A percentile compares a stretch with the other conserved stretches of the same genome.
Conservation (phyloP, 1,284 basidiomycete genomes). For the Microstroma glucosiphilum region DNA sequence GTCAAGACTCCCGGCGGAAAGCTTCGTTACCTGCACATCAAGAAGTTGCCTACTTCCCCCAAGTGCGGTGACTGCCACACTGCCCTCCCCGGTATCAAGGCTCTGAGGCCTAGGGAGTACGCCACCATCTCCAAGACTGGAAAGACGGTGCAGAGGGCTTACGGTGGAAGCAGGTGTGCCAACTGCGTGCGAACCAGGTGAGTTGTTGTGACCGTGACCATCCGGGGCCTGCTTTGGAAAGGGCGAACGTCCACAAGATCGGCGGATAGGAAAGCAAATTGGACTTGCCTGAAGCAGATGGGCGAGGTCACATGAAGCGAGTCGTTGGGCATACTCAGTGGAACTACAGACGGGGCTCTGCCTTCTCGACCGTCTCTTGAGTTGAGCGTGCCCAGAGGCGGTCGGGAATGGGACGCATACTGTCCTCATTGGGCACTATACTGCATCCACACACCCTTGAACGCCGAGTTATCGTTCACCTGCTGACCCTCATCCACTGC, state of each 20-base stretch:
- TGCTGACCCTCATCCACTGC: not conserved
- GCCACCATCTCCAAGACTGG: conserved; percentile 44
- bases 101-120: conserved; percentile 46
- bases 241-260: too few species aligned
- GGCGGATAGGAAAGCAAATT: too few species aligned
- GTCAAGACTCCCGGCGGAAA: conserved; percentile 95
- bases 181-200: conserved; percentile 47
- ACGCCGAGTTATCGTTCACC: not conserved
- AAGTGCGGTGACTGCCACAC: conserved; percentile 64
- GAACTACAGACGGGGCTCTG: too few species aligned
- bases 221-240: too few species aligned
- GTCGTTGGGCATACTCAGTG: too few species aligned
- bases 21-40: conserved; percentile 82
- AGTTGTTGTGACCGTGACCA: conserved; percentile 13
- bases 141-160: conserved; percentile 48
- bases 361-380: too few species aligned
- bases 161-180: conserved; percentile 48
- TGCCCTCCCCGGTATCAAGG: conserved; percentile 44
- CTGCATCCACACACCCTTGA: too few species aligned
- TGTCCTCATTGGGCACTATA: too few species aligned
- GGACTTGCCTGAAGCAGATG: too few species aligned
- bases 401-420: too few species aligned
- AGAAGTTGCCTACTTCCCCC: conserved; percentile 77
- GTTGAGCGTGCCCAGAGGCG: too few species aligned
- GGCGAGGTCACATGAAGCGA: too few species aligned